Evolutionary conservation across 106 monocot species (phyloP).

Genomic region (Triglochin maritima): DNA sequence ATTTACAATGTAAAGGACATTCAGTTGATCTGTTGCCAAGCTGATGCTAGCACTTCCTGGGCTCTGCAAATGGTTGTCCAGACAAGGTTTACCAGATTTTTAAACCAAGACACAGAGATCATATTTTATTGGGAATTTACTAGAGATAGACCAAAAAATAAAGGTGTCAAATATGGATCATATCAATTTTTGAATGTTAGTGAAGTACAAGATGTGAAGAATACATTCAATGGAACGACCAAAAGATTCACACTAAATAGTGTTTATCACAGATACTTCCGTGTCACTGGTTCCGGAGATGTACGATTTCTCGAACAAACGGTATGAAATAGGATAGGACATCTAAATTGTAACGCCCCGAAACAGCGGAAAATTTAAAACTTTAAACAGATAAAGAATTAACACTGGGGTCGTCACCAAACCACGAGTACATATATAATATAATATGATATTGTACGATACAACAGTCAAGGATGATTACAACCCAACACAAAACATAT

Average conservation of each 20-base stretch:
- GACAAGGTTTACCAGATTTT: constrained; percentile 39
- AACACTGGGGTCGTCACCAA: too few relatives aligned
- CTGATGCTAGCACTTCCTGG: constrained; percentile 84
- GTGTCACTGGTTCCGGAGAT: constrained; percentile 95
- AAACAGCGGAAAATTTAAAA: too few relatives aligned
- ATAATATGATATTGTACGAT: too few relatives aligned
- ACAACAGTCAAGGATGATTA: too few relatives aligned
- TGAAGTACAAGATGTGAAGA: constrained; percentile 31
- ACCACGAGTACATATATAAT: too few relatives aligned
- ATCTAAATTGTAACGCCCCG: neutral
- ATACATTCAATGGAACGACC: constrained; percentile 58
- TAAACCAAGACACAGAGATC: constrained; percentile 41
- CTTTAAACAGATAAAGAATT: too few relatives aligned
- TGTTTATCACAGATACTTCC: constrained; percentile 73
- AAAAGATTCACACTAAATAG: constrained; percentile 44
- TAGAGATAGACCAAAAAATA: constrained; percentile 93
- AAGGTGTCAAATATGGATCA: constrained; percentile 80
- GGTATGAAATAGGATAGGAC: constrained; percentile 31
- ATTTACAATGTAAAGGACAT: constrained; percentile 88
- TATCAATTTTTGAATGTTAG: constrained; percentile 18
- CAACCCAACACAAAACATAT: too few relatives aligned
- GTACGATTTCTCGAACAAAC: constrained; percentile 62
- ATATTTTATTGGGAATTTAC: constrained; percentile 74
- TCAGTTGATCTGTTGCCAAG: constrained; percentile 90
- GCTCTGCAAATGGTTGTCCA: constrained; percentile 59